Evolutionary conservation across 768 basidiomycete species (phyloP), one percentile per base, ranked within the genome.

Genomic region (Leccinum rimulosum): DNA sequence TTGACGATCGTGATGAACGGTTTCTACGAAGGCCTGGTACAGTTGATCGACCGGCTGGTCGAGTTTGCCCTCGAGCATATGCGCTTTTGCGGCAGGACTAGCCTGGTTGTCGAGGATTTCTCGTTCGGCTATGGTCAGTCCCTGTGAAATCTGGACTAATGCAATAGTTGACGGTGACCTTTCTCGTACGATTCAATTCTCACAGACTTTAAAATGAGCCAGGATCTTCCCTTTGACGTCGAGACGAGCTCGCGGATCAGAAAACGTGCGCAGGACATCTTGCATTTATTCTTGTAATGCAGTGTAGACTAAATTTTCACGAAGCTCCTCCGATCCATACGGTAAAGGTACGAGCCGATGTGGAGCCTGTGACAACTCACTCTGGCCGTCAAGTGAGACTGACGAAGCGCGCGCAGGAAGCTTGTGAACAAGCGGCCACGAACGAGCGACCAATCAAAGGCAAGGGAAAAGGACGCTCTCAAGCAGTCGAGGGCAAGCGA

Each of bases 151-250:
- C 11, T 45, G 5, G 5, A 45, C 43, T 19, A 11, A 19, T 45
- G 19, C 43, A 45, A 19, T 45, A 45, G 4, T 19, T 17, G 2
- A 35, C 38, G 43, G 28, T 36, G 25, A 47, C 55, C 31, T 35
- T 55, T 52, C 27, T 51, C 12, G 12, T 9, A 17, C 55, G 11
- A 31, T 50, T 61, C 19, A 59, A 6, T 19, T 52, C 31, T 25
- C 45, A 47, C 27, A 72, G 71, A 72, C 45, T 69, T 72, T 36
- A 58, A 30, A 31, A 72, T 72, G 67, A 74, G 68, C 56, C 70
- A 74, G 14, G 67, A 72, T 22, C 30, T 72, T 15, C 70, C 73
- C 10, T 72, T 72, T 55, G 60, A 57, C 33, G 70, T 64, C 1
- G 65, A 74, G 25, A 62, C 70, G 25, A 60, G 63, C 50, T 68